phyloP scores from a whole-genome alignment of 305 asterid genomes.

The Nicotiana rustica region DNA sequence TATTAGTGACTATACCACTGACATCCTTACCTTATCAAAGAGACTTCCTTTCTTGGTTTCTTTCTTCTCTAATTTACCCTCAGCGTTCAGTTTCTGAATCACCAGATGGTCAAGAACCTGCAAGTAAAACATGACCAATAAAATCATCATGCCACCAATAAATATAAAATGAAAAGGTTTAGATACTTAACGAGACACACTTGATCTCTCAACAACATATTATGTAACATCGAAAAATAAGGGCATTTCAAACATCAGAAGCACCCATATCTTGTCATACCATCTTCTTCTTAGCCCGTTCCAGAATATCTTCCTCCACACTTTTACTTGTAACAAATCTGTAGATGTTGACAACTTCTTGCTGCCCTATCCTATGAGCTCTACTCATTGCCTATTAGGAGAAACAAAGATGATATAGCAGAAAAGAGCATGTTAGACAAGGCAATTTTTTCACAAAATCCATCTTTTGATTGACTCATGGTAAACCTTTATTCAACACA shows the following conservation, averaged over 20 bases:
- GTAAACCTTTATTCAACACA: background rate
- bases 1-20: background rate
- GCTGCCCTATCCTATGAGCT: constrained; percentile 99
- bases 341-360: constrained; percentile 98
- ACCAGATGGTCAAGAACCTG: constrained; percentile 99
- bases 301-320: constrained; percentile 99
- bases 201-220: constrained; percentile 31
- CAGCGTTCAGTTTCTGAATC: constrained; percentile 97
- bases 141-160: constrained; percentile 29
- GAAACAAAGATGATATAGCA: constrained; percentile 31
- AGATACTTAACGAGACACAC: background rate
- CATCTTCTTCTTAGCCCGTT: constrained; percentile 99
- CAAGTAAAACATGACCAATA: constrained; percentile 30
- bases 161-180: background rate
- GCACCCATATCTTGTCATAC: constrained; percentile 48
- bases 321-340: constrained; percentile 99
- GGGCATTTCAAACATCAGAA: constrained; percentile 20
- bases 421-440: constrained; percentile 17
- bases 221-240: constrained; percentile 21
- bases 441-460: constrained; percentile 12
- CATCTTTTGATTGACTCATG: constrained; percentile 4
- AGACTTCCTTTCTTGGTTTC: constrained; percentile 88
- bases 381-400: constrained; percentile 95
- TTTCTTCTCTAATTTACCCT: constrained; percentile 97
- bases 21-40: constrained; percentile 83